phyloP scores from a whole-genome alignment of 83 land plant genomes.

The Picea abies region DNA sequence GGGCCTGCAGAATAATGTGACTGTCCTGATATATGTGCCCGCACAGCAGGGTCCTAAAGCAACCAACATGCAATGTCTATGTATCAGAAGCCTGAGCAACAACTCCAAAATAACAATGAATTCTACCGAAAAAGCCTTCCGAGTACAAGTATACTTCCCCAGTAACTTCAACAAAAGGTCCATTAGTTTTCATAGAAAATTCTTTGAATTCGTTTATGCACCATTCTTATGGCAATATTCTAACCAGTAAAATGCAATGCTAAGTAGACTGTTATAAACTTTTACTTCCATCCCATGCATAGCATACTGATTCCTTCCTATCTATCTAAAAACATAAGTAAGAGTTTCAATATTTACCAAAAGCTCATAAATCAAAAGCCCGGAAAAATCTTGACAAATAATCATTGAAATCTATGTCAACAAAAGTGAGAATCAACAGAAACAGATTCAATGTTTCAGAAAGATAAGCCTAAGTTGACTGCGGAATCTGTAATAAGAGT shows the following conservation, averaged over 20 bases:
- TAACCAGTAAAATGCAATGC: no score
- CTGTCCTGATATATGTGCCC: slow-evolving; percentile 1
- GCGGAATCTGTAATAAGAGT: not conserved
- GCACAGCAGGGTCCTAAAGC: slow-evolving; percentile 10
- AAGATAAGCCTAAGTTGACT: not conserved
- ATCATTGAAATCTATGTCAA: not conserved
- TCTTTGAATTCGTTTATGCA: not conserved
- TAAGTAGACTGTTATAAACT: not conserved
- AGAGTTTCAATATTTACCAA: not conserved
- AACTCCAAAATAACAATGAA: not conserved
- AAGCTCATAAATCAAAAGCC: not conserved
- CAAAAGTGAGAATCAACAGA: not conserved
- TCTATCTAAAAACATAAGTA: not conserved
- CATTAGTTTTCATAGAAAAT: not conserved
- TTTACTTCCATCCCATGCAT: not conserved
- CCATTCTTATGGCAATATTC: not conserved
- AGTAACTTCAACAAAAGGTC: not conserved
- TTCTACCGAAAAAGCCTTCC: not conserved
- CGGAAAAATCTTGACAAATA: not conserved
- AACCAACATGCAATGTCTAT: not conserved
- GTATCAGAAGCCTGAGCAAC: not conserved
- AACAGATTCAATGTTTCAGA: not conserved
- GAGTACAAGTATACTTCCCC: not conserved
- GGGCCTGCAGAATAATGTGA: slow-evolving; percentile 1
- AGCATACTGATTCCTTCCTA: slow-evolving; percentile 1